Evolutionary conservation across 2,329 filamentous ascomycete genomes (phyloP).

Genomic region (Xylariaceae sp.): DNA sequence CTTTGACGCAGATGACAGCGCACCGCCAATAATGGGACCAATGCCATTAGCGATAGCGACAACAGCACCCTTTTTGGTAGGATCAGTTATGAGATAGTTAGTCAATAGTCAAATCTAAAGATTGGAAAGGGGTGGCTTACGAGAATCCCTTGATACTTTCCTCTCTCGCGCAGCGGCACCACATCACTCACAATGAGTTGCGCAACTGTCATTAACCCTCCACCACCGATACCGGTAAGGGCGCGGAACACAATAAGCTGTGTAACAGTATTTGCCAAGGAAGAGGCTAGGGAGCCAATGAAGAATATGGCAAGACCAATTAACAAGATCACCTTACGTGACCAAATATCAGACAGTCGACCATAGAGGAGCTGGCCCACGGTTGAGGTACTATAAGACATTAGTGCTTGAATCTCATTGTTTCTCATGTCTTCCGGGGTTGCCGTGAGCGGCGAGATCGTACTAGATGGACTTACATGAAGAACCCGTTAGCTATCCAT

Average conservation of each 20-base stretch:
- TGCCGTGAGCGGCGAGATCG: no score
- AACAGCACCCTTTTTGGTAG: constrained; percentile 48
- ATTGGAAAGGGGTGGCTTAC: constrained; percentile 36
- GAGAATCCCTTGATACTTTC: constrained; percentile 45
- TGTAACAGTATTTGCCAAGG: constrained; percentile 46
- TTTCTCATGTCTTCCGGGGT: no score
- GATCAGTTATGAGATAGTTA: not conserved
- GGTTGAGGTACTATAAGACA: constrained; percentile 47
- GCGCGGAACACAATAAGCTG: constrained; percentile 51
- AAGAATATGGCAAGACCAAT: constrained; percentile 50
- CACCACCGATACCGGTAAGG: constrained; percentile 43
- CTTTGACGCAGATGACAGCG: constrained; percentile 50
- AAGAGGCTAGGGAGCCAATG: constrained; percentile 50
- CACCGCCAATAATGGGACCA: constrained; percentile 60
- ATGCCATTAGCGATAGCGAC: constrained; percentile 61
- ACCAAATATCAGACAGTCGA: constrained; percentile 54
- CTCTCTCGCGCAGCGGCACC: constrained; percentile 38
- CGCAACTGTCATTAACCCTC: constrained; percentile 40
- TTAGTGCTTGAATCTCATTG: not conserved
- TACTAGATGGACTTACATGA: constrained; percentile 49
- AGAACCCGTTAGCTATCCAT: constrained; percentile 63
- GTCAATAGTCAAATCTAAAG: not conserved
- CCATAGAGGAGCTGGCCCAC: constrained; percentile 55
- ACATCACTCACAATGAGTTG: constrained; percentile 41
- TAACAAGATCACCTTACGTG: constrained; percentile 49